Percentiles rank a stretch among this genome's conserved stretches.
Conservation (phyloP, 305 asterid genomes). For the Lippia alba region DNA sequence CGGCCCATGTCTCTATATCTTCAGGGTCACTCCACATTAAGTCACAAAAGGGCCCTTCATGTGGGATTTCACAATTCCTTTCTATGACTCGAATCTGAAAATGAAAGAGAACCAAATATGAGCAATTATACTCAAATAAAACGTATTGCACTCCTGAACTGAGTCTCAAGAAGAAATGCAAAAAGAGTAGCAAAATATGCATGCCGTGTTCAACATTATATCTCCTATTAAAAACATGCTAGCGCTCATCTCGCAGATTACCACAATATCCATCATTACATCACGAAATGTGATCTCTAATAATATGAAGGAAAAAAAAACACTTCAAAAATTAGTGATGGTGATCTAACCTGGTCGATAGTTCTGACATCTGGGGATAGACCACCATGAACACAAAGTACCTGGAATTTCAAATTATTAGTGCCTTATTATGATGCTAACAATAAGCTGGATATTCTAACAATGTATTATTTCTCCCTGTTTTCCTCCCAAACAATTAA, state of each 20-base stretch:
- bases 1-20: constrained; percentile 99
- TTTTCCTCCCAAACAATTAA: constrained; percentile 12
- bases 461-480: constrained; percentile 3
- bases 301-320: not conserved
- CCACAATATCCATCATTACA: no score
- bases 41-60: constrained; percentile 99
- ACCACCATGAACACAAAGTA: constrained; percentile 98
- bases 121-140: constrained; percentile 6
- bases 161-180: no score
- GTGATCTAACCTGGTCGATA: constrained; percentile 81
- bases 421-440: constrained; percentile 22
- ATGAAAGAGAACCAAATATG: constrained; percentile 14
- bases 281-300: no score
- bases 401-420: constrained; percentile 55
- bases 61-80: constrained; percentile 96
- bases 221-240: no score
- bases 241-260: no score
- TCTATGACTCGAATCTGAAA: constrained; percentile 91
- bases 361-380: constrained; percentile 97
- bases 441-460: constrained; percentile 4
- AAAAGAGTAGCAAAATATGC: no score
- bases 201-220: no score
- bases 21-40: constrained; percentile 99
- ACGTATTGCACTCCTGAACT: no score
- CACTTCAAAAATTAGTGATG: constrained; percentile 6